Evolutionary conservation across 768 basidiomycete species (phyloP).

Genomic region (Boletus insuetus): DNA sequence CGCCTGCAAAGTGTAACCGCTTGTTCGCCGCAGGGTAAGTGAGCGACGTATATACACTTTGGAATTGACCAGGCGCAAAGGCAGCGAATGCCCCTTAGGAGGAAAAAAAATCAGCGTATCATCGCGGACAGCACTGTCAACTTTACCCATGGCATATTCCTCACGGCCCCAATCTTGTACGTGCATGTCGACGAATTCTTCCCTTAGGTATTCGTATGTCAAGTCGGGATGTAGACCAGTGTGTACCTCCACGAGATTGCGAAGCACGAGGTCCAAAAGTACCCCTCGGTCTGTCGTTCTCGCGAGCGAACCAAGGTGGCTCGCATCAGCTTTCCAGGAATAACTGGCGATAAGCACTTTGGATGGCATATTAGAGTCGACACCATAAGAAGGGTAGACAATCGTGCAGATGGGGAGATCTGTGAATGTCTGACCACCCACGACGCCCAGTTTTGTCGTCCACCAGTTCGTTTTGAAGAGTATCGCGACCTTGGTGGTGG

Average conservation of each 20-base stretch:
- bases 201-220: conserved; percentile 1
- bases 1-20: conserved; percentile 10
- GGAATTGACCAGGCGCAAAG: conserved; percentile 40
- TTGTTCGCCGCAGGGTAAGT: conserved; percentile 25
- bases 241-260: conserved; percentile 7
- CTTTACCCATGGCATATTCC: conserved; percentile 34
- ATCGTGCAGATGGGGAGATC: conserved; percentile 7
- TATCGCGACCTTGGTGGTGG: neutral
- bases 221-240: neutral
- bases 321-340: neutral
- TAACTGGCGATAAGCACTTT: conserved; percentile 11
- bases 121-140: neutral
- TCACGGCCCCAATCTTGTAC: conserved; percentile 35
- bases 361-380: conserved; percentile 4
- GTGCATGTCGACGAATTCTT: conserved; percentile 12
- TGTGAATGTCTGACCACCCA: conserved; percentile 9
- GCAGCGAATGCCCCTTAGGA: conserved; percentile 35
- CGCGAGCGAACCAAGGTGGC: neutral
- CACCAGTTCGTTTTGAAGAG: conserved; percentile 15
- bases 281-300: neutral
- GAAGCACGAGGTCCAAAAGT: conserved; percentile 3
- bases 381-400: conserved; percentile 10
- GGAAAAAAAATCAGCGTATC: neutral
- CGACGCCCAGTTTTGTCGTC: conserved; percentile 7
- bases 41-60: conserved; percentile 29